phyloP scores from a whole-genome alignment of 2,329 filamentous ascomycete genomes.

The Colletotrichum sp. region DNA sequence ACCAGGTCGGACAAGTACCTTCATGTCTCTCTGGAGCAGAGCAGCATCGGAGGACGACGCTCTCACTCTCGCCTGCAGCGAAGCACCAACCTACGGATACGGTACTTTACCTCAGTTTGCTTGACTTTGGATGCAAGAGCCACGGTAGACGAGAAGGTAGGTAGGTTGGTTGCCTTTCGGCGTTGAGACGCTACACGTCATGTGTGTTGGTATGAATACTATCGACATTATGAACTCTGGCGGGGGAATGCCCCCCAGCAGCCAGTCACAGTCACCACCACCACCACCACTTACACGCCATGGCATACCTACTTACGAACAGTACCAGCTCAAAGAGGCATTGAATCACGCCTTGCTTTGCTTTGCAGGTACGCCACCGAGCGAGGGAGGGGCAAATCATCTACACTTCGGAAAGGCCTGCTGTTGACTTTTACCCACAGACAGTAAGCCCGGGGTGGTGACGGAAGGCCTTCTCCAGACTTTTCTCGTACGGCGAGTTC shows the following conservation, averaged over 20 bases:
- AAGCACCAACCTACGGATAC: neutral
- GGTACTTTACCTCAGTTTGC: neutral
- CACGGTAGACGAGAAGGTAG: neutral
- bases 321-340: neutral
- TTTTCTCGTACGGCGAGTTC: neutral
- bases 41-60: neutral
- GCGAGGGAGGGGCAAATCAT: neutral
- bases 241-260: neutral
- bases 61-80: neutral
- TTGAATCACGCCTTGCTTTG: neutral
- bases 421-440: constrained; percentile 2
- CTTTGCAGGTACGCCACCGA: neutral
- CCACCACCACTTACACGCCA: neutral
- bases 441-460: neutral
- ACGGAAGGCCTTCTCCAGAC: neutral
- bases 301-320: neutral
- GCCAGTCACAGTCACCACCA: neutral
- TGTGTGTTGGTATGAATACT: neutral
- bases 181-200: neutral
- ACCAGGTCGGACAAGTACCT: neutral
- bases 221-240: neutral
- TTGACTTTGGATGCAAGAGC: neutral
- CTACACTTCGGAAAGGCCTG: neutral
- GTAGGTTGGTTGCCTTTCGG: neutral
- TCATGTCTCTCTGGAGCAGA: neutral